Percentiles rank a stretch among this genome's conserved stretches.
phyloP scores from a whole-genome alignment of 345 rosid genomes.

The Murraya koenigii region DNA sequence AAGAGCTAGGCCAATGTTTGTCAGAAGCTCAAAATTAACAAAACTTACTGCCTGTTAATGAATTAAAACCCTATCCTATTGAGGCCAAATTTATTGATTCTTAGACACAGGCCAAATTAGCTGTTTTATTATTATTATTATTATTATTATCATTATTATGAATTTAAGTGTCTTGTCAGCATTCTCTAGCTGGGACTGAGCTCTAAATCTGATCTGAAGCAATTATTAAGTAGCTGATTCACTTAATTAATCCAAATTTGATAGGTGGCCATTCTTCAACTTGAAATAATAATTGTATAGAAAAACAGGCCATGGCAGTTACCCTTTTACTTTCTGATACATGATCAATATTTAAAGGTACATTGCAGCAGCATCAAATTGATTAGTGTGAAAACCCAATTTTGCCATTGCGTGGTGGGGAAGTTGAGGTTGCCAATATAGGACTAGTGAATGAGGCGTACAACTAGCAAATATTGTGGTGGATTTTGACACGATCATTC shows the following conservation, averaged over 20 bases:
- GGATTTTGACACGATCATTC: slow-evolving; percentile 15
- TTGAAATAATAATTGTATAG: neutral
- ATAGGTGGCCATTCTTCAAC: slow-evolving; percentile 1
- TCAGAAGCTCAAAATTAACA: neutral
- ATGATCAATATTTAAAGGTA: neutral
- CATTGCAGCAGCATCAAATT: neutral
- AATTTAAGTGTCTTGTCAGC: slow-evolving; percentile 4
- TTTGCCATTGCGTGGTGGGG: slow-evolving; percentile 1
- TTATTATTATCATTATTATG: too few species aligned
- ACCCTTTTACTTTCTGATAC: neutral
- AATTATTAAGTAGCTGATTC: neutral
- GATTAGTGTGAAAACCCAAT: neutral
- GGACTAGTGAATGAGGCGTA: slow-evolving; percentile 16
- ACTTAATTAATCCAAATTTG: neutral
- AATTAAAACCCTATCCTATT: neutral
- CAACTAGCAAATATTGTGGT: slow-evolving; percentile 15
- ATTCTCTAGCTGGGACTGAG: slow-evolving; percentile 4
- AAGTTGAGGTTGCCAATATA: neutral
- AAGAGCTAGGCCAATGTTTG: neutral
- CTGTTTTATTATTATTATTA: too few species aligned
- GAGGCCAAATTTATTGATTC: slow-evolving; percentile 1
- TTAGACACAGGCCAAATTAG: neutral
- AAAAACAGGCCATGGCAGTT: neutral
- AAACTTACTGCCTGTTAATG: neutral
- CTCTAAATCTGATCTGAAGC: neutral